Evolutionary conservation across 257 asterid species (phyloP).

Genomic region (Solanum habrochaites): DNA sequence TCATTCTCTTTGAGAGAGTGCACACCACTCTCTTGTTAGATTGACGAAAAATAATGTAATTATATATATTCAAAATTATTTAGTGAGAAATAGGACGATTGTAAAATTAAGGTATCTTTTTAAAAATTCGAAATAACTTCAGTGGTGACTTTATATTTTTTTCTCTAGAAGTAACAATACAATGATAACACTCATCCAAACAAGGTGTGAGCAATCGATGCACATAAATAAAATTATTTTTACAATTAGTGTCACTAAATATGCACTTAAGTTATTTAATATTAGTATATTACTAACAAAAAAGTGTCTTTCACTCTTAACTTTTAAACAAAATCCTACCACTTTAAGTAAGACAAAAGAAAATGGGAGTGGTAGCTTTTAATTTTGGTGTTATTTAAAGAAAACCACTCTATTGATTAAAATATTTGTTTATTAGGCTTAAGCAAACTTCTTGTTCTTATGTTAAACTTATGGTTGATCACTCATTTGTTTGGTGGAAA

Average conservation of each 20-base stretch:
- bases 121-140: too few species aligned
- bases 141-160: too few species aligned
- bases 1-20: too few species aligned
- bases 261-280: neutral
- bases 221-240: too few species aligned
- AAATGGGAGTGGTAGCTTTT: neutral
- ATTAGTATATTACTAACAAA: neutral
- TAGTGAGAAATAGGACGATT: too few species aligned
- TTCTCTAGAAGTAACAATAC: too few species aligned
- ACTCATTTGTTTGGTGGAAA: neutral
- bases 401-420: neutral
- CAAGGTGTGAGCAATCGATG: neutral
- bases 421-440: neutral
- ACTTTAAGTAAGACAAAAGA: neutral
- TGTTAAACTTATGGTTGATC: neutral
- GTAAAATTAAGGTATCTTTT: too few species aligned
- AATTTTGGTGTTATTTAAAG: neutral
- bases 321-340: neutral
- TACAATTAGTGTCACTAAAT: neutral
- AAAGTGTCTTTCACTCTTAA: neutral
- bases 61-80: too few species aligned
- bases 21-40: too few species aligned
- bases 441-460: neutral
- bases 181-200: too few species aligned
- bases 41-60: too few species aligned